phyloP scores from a whole-genome alignment of 306 rosid species.

The Delonix regia region DNA sequence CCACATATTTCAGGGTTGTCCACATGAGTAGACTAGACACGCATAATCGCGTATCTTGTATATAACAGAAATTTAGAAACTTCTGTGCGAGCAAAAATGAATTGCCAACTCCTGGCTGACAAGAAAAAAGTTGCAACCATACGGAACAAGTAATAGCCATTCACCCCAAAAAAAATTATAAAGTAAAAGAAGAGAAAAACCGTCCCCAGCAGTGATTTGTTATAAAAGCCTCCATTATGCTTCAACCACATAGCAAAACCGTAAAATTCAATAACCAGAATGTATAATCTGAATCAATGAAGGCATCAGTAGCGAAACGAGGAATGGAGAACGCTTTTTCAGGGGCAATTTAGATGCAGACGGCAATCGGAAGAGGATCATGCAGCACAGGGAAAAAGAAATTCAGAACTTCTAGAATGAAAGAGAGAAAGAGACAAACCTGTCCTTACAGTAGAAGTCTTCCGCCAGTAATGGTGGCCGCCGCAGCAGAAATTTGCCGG shows the following conservation, averaged over 20 bases:
- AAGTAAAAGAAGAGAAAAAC: background rate
- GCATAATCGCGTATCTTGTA: background rate
- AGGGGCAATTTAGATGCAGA: slow-evolving; percentile 34
- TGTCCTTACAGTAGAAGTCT: background rate
- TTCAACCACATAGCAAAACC: background rate
- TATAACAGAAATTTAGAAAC: background rate
- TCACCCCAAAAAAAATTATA: background rate
- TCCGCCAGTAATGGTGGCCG: background rate
- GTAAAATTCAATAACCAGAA: slow-evolving; percentile 19
- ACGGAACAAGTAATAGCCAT: background rate
- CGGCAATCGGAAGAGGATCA: slow-evolving; percentile 35
- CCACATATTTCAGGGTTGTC: background rate
- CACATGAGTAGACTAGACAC: background rate
- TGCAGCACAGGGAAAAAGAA: slow-evolving; percentile 1
- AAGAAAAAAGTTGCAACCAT: background rate
- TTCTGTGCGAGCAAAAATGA: slow-evolving; percentile 14
- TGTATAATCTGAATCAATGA: slow-evolving; percentile 22
- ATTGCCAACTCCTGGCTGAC: slow-evolving; percentile 17
- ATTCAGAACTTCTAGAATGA: background rate
- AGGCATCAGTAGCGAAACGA: slow-evolving; percentile 7
- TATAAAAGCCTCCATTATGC: background rate
- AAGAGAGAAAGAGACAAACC: slow-evolving; percentile 34
- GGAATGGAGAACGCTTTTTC: background rate
- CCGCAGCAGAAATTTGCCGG: slow-evolving; percentile 2
- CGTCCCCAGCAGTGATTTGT: background rate